A percentile compares a stretch with the other conserved stretches of the same genome.
Evolutionary conservation across 805 yeast species (phyloP).

Genomic region (Metschnikowia corniflorae): DNA sequence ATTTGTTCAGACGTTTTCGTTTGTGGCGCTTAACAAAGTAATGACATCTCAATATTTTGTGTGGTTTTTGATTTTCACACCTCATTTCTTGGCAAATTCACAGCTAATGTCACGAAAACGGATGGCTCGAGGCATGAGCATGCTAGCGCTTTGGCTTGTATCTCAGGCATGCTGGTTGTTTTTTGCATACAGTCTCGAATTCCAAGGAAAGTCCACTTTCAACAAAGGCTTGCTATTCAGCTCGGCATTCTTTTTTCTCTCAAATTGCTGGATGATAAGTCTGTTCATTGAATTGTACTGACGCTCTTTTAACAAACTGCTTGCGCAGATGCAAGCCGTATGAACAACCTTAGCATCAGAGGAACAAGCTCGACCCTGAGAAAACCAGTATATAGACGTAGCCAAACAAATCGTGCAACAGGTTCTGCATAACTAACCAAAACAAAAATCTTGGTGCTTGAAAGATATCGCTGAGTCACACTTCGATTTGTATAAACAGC

Average conservation of each 20-base stretch:
- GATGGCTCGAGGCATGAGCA: slow-evolving; percentile 34
- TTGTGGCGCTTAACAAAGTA: slow-evolving; percentile 50
- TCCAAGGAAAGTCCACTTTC: slow-evolving; percentile 66
- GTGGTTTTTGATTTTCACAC: slow-evolving; percentile 87
- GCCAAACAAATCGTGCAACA: no score
- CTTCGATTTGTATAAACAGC: no score
- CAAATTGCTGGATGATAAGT: slow-evolving; percentile 60
- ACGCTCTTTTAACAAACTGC: no score
- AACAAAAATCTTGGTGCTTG: no score
- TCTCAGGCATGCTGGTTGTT: slow-evolving; percentile 77
- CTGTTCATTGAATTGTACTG: slow-evolving; percentile 49
- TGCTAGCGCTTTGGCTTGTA: slow-evolving; percentile 57
- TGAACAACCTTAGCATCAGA: no score
- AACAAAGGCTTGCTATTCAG: slow-evolving; percentile 55
- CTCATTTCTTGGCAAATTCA: slow-evolving; percentile 59
- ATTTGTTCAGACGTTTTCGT: slow-evolving; percentile 42
- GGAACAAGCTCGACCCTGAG: no score
- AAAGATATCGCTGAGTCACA: no score
- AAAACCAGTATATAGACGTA: no score
- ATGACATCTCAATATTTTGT: slow-evolving; percentile 93
- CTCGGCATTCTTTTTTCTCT: slow-evolving; percentile 54
- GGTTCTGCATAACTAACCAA: no score
- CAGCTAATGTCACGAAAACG: slow-evolving; percentile 19
- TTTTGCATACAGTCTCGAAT: slow-evolving; percentile 77
- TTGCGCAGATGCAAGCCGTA: no score